Evolutionary conservation across 2,329 filamentous ascomycete genomes (phyloP).

Genomic region (Colletotrichum sp.): DNA sequence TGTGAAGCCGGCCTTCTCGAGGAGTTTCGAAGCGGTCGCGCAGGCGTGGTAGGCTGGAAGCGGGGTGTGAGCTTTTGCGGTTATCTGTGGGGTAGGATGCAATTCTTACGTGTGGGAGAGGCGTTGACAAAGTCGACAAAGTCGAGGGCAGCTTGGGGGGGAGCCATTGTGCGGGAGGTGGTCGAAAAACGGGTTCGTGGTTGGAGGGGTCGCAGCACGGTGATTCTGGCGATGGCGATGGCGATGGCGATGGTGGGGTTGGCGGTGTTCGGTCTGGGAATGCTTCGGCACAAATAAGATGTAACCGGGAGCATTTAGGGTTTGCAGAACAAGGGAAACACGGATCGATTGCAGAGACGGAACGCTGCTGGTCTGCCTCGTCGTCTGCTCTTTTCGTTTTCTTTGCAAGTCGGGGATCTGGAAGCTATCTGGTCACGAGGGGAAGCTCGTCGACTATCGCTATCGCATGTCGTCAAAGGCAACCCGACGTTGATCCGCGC

Average conservation of each 20-base stretch:
- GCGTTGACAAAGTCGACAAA: slow-evolving; percentile 94
- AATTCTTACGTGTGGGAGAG: slow-evolving; percentile 82
- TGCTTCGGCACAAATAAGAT: slow-evolving; percentile 11
- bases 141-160: slow-evolving; percentile 70
- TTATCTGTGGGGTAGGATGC: slow-evolving; percentile 23
- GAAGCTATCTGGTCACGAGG: neutral
- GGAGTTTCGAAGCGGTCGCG: slow-evolving; percentile 73
- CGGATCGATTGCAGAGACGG: neutral
- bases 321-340: neutral
- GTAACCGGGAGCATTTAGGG: slow-evolving; percentile 15
- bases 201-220: slow-evolving; percentile 2
- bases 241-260: slow-evolving; percentile 10
- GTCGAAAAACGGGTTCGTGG: slow-evolving; percentile 28
- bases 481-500: slow-evolving; percentile 20
- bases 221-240: neutral
- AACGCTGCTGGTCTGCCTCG: neutral
- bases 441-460: neutral
- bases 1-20: slow-evolving; percentile 84
- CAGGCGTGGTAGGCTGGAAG: slow-evolving; percentile 89
- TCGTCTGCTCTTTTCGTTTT: neutral
- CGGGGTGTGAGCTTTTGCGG: neutral
- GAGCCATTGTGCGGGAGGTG: slow-evolving; percentile 50
- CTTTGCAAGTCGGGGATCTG: neutral
- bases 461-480: slow-evolving; percentile 21
- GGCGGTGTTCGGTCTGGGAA: neutral